phyloP scores from a whole-genome alignment of 140 eudicot species.

The Anethum foeniculum region DNA sequence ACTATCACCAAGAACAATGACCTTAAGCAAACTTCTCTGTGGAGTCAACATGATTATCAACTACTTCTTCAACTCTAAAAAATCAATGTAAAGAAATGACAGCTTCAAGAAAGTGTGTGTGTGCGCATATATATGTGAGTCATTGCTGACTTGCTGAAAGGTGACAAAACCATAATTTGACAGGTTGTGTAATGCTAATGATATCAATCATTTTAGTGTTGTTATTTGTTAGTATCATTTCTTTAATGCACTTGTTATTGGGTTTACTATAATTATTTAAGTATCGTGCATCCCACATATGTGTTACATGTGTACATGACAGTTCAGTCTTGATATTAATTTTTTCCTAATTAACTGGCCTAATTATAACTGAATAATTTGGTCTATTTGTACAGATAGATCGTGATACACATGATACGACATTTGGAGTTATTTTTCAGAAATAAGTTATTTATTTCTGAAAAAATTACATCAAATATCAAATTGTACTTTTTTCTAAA shows the following conservation, averaged over 20 bases:
- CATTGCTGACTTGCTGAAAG: neutral
- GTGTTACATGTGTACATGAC: neutral
- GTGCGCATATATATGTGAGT: neutral
- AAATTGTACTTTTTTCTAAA: no score
- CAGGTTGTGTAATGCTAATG: conserved; percentile 9
- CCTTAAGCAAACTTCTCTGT: conserved; percentile 71
- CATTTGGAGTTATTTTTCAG: no score
- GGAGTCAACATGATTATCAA: conserved; percentile 35
- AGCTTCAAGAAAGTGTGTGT: neutral
- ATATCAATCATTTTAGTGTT: neutral
- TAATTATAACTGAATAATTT: neutral
- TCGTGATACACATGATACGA: no score
- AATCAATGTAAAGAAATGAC: neutral
- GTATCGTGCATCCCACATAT: conserved; percentile 2
- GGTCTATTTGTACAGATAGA: neutral
- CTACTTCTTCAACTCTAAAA: neutral
- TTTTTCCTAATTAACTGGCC: neutral
- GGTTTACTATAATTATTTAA: neutral
- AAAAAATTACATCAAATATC: no score
- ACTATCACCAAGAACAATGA: conserved; percentile 83
- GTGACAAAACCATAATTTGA: neutral
- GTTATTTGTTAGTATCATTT: neutral
- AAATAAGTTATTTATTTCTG: no score
- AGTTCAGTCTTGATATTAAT: neutral
- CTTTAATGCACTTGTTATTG: neutral